Conservation (phyloP, 2,329 filamentous ascomycete species). For the Plenodomus lindquistii region DNA sequence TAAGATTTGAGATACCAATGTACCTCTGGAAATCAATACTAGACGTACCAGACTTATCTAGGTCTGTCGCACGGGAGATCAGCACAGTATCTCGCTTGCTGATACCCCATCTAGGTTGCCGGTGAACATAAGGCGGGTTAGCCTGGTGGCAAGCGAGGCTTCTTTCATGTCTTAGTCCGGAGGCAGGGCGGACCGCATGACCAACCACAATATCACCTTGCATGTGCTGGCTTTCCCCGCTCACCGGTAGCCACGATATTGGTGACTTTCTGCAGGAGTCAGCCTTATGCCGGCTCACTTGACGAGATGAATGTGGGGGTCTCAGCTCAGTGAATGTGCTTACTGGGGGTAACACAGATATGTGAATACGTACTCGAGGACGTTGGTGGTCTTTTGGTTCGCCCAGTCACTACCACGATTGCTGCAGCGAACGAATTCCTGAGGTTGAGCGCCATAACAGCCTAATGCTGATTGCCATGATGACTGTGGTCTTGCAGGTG, state of each 20-base stretch:
- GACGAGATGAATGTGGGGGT: too few relatives aligned
- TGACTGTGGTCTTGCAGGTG: too few relatives aligned
- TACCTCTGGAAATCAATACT: background rate
- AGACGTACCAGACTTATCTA: background rate
- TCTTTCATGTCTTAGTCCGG: background rate
- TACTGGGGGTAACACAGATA: too few relatives aligned
- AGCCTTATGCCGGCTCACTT: too few relatives aligned
- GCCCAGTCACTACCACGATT: too few relatives aligned
- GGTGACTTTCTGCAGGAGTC: background rate
- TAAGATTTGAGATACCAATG: too few relatives aligned
- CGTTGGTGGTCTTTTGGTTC: too few relatives aligned
- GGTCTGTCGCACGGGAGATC: background rate
- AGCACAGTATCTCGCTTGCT: background rate
- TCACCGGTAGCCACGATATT: background rate
- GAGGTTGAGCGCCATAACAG: too few relatives aligned
- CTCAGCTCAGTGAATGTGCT: too few relatives aligned
- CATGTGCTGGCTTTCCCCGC: conserved; percentile 1
- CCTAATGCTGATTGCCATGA: too few relatives aligned
- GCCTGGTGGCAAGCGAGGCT: background rate
- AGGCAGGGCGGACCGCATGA: background rate
- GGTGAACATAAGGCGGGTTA: conserved; percentile 7
- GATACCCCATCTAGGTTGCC: conserved; percentile 4
- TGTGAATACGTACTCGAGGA: too few relatives aligned
- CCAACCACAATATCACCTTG: background rate
- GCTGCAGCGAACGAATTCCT: too few relatives aligned